Evolutionary conservation across 1,284 basidiomycete genomes (phyloP).

Genomic region (Boletus sp.): DNA sequence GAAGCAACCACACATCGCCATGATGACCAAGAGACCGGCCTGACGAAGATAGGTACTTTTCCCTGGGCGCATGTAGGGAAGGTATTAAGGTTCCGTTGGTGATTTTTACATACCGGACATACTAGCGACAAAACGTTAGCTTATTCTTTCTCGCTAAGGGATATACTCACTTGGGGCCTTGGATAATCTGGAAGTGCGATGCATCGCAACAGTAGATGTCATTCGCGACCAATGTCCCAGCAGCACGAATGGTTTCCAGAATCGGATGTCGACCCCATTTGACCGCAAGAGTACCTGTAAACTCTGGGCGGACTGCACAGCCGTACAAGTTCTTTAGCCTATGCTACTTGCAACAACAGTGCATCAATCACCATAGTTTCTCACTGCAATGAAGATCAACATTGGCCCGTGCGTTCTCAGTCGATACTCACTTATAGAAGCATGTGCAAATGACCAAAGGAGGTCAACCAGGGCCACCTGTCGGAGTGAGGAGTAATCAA

Average conservation of each 20-base stretch:
- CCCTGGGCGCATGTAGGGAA: slow-evolving; percentile 39
- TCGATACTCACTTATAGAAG: slow-evolving; percentile 60
- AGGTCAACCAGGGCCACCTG: slow-evolving; percentile 83
- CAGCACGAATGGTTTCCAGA: slow-evolving; percentile 68
- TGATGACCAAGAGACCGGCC: slow-evolving; percentile 76
- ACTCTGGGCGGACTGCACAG: slow-evolving; percentile 75
- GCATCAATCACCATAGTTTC: slow-evolving; percentile 57
- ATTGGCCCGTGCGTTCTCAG: neutral
- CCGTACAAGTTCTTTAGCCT: neutral
- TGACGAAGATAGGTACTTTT: slow-evolving; percentile 93
- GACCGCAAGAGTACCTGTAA: slow-evolving; percentile 80
- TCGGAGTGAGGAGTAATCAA: neutral
- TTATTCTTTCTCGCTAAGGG: neutral
- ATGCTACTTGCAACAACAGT: neutral
- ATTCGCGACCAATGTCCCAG: slow-evolving; percentile 75
- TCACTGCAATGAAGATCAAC: slow-evolving; percentile 43
- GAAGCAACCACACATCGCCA: slow-evolving; percentile 88
- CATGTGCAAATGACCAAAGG: slow-evolving; percentile 81
- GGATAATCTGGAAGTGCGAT: slow-evolving; percentile 83
- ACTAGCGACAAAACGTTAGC: slow-evolving; percentile 36
- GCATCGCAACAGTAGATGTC: slow-evolving; percentile 82
- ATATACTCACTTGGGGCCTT: slow-evolving; percentile 75
- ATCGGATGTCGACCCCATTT: slow-evolving; percentile 85
- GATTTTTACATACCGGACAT: slow-evolving; percentile 64
- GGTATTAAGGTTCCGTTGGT: neutral